Percentiles rank a stretch among this genome's conserved stretches.
phyloP scores from a whole-genome alignment of 2,329 filamentous ascomycete species.

The Ophiognomonia clavigignenti-juglandacearum region DNA sequence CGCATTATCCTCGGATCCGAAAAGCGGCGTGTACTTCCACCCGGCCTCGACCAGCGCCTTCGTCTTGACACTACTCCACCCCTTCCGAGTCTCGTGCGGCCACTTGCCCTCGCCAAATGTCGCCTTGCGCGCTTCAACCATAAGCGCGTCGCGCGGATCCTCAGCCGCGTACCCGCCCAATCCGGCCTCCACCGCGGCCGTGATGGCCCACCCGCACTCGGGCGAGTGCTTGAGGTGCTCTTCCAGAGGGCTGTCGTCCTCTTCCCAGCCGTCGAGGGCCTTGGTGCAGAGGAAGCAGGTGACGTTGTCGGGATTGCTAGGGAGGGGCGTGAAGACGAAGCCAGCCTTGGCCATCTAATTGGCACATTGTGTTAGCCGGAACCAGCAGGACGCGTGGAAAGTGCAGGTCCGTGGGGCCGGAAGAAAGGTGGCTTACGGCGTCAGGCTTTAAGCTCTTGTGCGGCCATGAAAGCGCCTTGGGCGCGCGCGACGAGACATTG shows the following conservation, averaged over 20 bases:
- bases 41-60: constrained; percentile 90
- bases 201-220: constrained; percentile 83
- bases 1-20: constrained; percentile 81
- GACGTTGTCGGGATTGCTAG: constrained; percentile 77
- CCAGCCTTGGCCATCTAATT: constrained; percentile 79
- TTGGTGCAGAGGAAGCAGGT: constrained; percentile 83
- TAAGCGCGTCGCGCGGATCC: constrained; percentile 66
- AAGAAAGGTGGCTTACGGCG: constrained; percentile 44
- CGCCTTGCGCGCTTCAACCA: constrained; percentile 71
- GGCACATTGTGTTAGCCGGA: neutral
- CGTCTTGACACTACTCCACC: constrained; percentile 76
- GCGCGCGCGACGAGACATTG: constrained; percentile 45
- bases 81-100: constrained; percentile 85
- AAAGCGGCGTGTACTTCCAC: constrained; percentile 86
- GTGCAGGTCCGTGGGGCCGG: fast-evolving
- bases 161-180: constrained; percentile 60
- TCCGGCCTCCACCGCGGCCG: constrained; percentile 56
- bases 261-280: constrained; percentile 87
- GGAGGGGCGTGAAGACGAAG: constrained; percentile 79
- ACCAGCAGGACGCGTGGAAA: constrained; percentile 12
- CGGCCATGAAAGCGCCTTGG: constrained; percentile 68
- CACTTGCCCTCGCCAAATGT: constrained; percentile 84
- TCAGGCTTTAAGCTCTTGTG: constrained; percentile 56
- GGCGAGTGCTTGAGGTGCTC: constrained; percentile 84
- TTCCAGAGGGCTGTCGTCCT: constrained; percentile 72